Evolutionary conservation across 2,329 filamentous ascomycete species (phyloP).

Genomic region (Sporothrix schenckii): DNA sequence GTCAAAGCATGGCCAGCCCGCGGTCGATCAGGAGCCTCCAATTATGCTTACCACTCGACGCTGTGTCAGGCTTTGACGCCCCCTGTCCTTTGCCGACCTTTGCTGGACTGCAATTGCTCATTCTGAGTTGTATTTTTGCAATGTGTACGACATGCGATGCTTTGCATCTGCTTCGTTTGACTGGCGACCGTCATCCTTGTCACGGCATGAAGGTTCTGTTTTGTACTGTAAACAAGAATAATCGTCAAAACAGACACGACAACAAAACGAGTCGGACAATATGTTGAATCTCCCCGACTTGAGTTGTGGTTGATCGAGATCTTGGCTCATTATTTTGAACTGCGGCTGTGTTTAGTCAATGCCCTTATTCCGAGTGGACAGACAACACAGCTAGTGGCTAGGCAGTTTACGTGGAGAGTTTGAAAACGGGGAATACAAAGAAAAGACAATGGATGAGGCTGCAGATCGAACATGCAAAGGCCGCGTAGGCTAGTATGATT

Average conservation of each 20-base stretch:
- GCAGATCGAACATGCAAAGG: conserved; percentile 11
- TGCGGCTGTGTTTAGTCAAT: too few relatives aligned
- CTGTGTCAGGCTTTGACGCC: conserved; percentile 1
- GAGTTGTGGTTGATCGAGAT: background rate
- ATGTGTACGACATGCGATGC: too few relatives aligned
- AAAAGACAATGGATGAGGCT: background rate
- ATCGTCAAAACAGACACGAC: conserved; percentile 1
- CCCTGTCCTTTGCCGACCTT: background rate
- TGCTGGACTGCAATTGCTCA: too few relatives aligned
- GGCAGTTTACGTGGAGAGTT: too few relatives aligned
- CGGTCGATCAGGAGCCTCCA: conserved; percentile 25
- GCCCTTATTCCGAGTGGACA: too few relatives aligned
- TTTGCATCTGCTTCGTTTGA: background rate
- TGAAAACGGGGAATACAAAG: too few relatives aligned
- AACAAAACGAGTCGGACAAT: background rate
- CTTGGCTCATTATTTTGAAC: background rate
- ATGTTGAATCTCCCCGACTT: background rate
- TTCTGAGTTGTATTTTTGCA: background rate
- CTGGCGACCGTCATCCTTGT: background rate
- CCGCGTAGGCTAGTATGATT: background rate
- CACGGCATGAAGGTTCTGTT: background rate
- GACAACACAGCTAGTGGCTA: too few relatives aligned
- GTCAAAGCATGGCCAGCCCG: conserved; percentile 9
- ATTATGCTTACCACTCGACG: conserved; percentile 25
- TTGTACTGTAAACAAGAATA: background rate